A percentile compares a stretch with the other conserved stretches of the same genome.
These are phyloP conservation scores for Aegilops longissima DNA, from an alignment of 176 grass and related monocot genomes.

Conservation along the genomic window DNA sequence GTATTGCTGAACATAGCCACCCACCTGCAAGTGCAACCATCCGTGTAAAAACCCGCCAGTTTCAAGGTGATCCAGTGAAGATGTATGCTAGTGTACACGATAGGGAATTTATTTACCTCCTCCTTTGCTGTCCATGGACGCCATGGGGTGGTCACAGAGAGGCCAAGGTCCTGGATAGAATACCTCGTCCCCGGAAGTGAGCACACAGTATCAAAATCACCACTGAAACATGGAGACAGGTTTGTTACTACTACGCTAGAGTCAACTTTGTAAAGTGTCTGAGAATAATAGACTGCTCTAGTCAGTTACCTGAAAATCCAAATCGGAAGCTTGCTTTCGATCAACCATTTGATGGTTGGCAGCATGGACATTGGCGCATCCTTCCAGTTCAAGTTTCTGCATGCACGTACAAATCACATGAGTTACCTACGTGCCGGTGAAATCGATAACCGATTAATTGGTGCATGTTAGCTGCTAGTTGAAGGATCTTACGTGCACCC, in stretches of 20 bases:
- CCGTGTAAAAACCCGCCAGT: neutral
- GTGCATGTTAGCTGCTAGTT: neutral
- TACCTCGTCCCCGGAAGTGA: constrained; percentile 1
- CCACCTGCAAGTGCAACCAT: neutral
- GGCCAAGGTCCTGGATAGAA: neutral
- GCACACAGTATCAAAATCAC: neutral
- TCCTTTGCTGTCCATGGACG: constrained; percentile 14
- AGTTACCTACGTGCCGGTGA: neutral
- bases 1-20: constrained; percentile 8
- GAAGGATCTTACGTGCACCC: constrained; percentile 31
- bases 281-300: neutral
- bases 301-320: constrained; percentile 46
- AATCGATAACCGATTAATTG: neutral
- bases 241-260: neutral
- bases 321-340: constrained; percentile 26
- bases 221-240: neutral
- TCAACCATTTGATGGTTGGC: constrained; percentile 22
- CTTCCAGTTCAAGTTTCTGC: constrained; percentile 12
- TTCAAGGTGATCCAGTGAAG: neutral
- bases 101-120: neutral
- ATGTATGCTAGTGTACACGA: neutral
- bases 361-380: constrained; percentile 35
- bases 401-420: neutral
- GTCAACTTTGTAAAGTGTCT: neutral
- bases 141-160: neutral